Conservation (phyloP, 73 alveolate genomes). For the Durusdinium trenchii region DNA sequence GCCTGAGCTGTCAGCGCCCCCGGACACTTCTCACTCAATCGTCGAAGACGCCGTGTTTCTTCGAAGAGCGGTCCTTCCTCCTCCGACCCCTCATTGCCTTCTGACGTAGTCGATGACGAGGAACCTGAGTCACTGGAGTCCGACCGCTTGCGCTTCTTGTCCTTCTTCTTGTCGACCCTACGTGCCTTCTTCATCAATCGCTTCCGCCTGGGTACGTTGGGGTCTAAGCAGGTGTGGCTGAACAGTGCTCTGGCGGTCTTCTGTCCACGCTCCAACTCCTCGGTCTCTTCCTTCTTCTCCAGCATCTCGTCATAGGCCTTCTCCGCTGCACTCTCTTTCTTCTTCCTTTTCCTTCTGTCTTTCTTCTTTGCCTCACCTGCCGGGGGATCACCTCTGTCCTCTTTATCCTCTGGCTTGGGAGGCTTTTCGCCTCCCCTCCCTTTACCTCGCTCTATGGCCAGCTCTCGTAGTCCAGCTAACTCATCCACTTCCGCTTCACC, state of each 20-base stretch:
- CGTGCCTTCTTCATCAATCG: neutral
- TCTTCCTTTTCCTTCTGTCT: neutral
- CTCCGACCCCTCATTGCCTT: no score
- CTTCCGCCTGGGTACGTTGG: neutral
- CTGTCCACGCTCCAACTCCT: neutral
- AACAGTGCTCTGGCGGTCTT: neutral
- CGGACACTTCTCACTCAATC: neutral
- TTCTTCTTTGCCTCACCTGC: neutral
- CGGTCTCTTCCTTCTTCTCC: neutral
- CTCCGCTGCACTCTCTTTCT: neutral
- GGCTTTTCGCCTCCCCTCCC: no score
- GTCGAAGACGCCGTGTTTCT: neutral
- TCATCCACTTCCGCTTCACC: neutral
- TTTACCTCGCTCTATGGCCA: no score
- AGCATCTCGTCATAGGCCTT: no score
- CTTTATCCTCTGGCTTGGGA: neutral
- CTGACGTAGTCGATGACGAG: neutral
- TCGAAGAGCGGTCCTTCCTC: neutral
- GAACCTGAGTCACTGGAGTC: neutral
- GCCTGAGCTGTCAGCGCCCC: neutral
- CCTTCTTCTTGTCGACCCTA: neutral
- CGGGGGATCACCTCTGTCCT: neutral
- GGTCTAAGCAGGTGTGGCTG: neutral
- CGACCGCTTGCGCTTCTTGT: neutral
- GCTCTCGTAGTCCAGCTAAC: neutral